phyloP scores from a whole-genome alignment of 495 filamentous ascomycete genomes.

The Aspergillus bridgeri region DNA sequence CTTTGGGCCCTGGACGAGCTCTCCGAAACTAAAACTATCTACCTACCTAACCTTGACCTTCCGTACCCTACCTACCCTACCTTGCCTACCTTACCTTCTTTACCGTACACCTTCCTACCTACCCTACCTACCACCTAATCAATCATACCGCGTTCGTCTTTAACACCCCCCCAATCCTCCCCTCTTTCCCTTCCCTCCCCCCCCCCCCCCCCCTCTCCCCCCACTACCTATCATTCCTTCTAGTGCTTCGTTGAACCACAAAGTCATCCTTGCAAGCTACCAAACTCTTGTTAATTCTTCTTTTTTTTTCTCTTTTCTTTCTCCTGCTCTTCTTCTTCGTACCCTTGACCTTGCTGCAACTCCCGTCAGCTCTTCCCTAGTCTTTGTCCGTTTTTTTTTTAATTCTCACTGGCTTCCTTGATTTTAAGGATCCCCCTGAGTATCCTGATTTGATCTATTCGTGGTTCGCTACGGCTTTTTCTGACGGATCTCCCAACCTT shows the following conservation, averaged over 20 bases:
- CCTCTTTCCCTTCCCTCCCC: conserved; percentile 15
- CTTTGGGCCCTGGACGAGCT: conserved; percentile 10
- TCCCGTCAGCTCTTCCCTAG: neutral
- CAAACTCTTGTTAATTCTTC: conserved; percentile 15
- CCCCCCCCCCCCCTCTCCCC: conserved; percentile 5
- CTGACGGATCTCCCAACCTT: conserved; percentile 22
- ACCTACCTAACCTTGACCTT: no score
- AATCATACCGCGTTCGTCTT: conserved; percentile 26
- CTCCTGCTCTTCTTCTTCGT: conserved; percentile 17
- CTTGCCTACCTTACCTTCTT: conserved; percentile 1
- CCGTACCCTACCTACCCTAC: conserved; percentile 6
- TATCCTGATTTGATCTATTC: conserved; percentile 17
- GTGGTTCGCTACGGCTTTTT: conserved; percentile 25
- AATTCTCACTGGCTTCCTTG: conserved; percentile 15
- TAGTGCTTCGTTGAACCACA: conserved; percentile 22
- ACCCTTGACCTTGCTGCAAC: neutral
- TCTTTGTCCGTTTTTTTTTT: conserved; percentile 14
- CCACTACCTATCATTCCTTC: conserved; percentile 23
- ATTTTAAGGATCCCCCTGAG: conserved; percentile 20
- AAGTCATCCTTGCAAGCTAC: conserved; percentile 14
- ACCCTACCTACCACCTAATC: conserved; percentile 6
- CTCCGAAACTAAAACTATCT: neutral
- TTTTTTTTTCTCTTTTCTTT: conserved; percentile 16
- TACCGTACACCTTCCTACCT: no score
- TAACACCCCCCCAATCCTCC: conserved; percentile 23